Evolutionary conservation across 495 filamentous ascomycete genomes (phyloP), one percentile per base, ranked within the genome.

Genomic region (Bacidia gigantensis): DNA sequence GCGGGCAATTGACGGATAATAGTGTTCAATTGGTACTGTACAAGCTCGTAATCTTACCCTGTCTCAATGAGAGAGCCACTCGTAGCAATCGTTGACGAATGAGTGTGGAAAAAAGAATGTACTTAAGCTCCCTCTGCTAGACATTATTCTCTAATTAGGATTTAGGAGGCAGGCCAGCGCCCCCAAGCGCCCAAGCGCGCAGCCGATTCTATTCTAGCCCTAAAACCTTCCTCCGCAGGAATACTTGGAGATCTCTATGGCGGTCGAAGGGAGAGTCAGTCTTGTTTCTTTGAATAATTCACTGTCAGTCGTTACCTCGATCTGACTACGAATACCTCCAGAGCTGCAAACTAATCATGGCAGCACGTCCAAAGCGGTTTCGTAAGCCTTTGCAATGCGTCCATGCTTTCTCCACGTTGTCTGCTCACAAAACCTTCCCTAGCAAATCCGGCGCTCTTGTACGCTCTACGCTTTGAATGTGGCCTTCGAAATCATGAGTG

Each of bases 371-470:
- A 41, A 63, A 63, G 47, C 63, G 66, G 21, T 63, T 73, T 35
- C 59, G 72, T 75, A 57, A 52, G 72, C 62, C 14, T 22, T 49
- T 40, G 25, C 35, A 18, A 39, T 21, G 7, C 17, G 21, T 22
- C 42, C 12, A 14, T 20, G 26, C 22, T 20, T 2, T 18, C 21
- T 43, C 42, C n/a, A 10, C 32, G n/a, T 39, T 47, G 20, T 20
- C 11, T 52, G 21, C 10, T 39, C 10, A 10, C 32, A 39, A 39
- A n/a, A n/a, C n/a, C n/a, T n/a, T n/a, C n/a, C n/a, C n/a, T 55
- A 86, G 83, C 74, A 40, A 81, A 81, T 61, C 82, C 83, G 26
- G 81, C 76, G 35, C 65, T 87, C 51, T 84, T 87, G 83, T 87
- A 66, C 56, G 71, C 66, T 24, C 14, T 11, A 24, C 22, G 17